Base-by-base conservation (phyloP, 1,284 basidiomycete genomes). In the Ganoderma meredithae region DNA sequence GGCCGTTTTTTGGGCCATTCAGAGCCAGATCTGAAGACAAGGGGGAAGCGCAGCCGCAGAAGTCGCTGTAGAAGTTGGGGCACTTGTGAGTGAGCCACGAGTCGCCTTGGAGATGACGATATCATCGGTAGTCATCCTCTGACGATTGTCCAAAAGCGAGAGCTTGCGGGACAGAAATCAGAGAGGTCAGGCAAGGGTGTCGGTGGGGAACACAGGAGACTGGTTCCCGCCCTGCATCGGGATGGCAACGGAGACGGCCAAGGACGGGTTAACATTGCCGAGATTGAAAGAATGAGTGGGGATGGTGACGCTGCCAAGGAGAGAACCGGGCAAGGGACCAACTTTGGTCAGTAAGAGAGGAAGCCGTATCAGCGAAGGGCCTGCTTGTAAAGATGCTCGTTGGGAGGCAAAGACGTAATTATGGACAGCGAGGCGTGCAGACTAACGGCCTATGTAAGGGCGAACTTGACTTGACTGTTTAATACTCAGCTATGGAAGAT, bases 1-100 rank as follows among this genome's bases (percentile, higher is more conserved):
- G 17, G 75, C 68, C 63, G 76, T n/a, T 55, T 40, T 40, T 44
- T 33, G 56, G 13, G 52, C 63, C 63, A 64, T n/a, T n/a, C 55
- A 33, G 33, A 44, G 17, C 64, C 47, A 27, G 64, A 19, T 44
- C 60, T 65, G 64, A 56, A 65, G 33, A 65, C 27, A 31, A 65
- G 39, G 64, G 64, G 61, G 47, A 8, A 19, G 25, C 7, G 60
- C 59, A 62, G 49, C 64, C 64, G 27, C 55, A 61, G 27, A 56
- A 43, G 59, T 66, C 64, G 25, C 6, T 61, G 49, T 55, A 66
- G 9, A 49, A 47, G 33, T 19, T 39, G 36, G 59, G 47, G 49
- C 61, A 66, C 36, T 43, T 9, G 31, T 53, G 39, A 9, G n/a
- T 53, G 58, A 66, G 59, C 27, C 3, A n/a, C 47, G 25, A 31